A percentile compares a stretch with the other conserved stretches of the same genome.
Conservation (phyloP, 768 basidiomycete species). For the Lactarius quietus region DNA sequence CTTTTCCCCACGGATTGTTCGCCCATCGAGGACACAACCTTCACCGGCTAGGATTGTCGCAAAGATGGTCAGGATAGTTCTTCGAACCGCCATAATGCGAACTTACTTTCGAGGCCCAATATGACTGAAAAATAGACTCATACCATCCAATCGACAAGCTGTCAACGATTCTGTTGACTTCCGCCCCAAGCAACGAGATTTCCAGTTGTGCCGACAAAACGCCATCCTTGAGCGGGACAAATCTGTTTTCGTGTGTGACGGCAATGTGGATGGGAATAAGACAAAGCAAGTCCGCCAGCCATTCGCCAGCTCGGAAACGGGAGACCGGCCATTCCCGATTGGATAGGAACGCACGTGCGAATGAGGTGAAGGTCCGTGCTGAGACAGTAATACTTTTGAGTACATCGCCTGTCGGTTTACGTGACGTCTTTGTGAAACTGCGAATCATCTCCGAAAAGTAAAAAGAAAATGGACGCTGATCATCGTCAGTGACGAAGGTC, state of each 20-base stretch:
- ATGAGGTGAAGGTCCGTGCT: slow-evolving; percentile 31
- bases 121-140: slow-evolving; percentile 51
- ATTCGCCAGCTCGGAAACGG: background rate
- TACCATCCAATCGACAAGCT: slow-evolving; percentile 58
- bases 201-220: slow-evolving; percentile 48
- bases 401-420: slow-evolving; percentile 47
- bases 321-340: slow-evolving; percentile 28
- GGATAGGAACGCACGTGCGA: slow-evolving; percentile 22
- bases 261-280: background rate
- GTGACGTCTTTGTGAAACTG: slow-evolving; percentile 45
- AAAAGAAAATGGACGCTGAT: slow-evolving; percentile 35
- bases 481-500: slow-evolving; percentile 42
- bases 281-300: background rate
- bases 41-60: slow-evolving; percentile 43
- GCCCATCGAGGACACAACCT: slow-evolving; percentile 39
- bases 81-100: background rate
- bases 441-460: slow-evolving; percentile 45
- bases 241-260: slow-evolving; percentile 50
- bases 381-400: slow-evolving; percentile 39
- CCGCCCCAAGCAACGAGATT: slow-evolving; percentile 52
- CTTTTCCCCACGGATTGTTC: background rate
- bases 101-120: slow-evolving; percentile 51
- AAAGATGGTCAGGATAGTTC: background rate
- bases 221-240: slow-evolving; percentile 57
- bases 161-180: slow-evolving; percentile 39